phyloP scores from a whole-genome alignment of 441 rosid genomes.

The Lagerstroemia fauriei region DNA sequence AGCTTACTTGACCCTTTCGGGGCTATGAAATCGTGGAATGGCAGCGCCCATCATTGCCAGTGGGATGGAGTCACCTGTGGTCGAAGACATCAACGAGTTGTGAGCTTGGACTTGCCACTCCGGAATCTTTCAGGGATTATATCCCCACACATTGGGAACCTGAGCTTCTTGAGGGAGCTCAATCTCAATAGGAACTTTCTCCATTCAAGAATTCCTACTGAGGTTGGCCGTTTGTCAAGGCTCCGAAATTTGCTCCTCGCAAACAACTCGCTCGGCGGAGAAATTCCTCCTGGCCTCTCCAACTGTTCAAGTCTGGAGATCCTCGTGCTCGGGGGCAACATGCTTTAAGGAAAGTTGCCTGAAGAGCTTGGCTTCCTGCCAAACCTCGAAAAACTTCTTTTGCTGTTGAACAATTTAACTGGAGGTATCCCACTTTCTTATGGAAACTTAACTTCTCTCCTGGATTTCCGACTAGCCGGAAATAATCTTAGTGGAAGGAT shows the following conservation, averaged over 20 bases:
- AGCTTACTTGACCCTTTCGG: background rate
- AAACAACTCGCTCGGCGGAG: too few species aligned
- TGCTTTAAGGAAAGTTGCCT: slow-evolving; percentile 18
- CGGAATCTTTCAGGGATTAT: too few species aligned
- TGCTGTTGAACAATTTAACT: background rate
- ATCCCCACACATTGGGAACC: too few species aligned
- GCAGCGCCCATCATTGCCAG: background rate
- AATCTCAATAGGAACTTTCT: too few species aligned
- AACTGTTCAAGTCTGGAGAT: too few species aligned
- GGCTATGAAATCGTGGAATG: background rate
- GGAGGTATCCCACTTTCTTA: background rate
- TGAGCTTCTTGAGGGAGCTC: too few species aligned
- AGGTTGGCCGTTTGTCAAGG: too few species aligned
- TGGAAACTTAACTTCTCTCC: background rate
- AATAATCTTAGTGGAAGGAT: background rate
- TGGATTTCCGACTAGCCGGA: background rate
- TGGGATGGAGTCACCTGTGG: background rate
- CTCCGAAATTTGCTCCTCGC: too few species aligned
- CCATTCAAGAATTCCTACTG: too few species aligned
- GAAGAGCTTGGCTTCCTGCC: background rate
- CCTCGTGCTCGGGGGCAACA: too few species aligned
- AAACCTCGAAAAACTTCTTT: background rate
- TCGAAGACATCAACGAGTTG: background rate
- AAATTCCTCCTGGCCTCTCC: too few species aligned
- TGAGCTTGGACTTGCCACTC: too few species aligned